These are phyloP conservation scores for Ambrosia trifida DNA, from an alignment of 129 eudicot genomes.

Conservation along the genomic window DNA sequence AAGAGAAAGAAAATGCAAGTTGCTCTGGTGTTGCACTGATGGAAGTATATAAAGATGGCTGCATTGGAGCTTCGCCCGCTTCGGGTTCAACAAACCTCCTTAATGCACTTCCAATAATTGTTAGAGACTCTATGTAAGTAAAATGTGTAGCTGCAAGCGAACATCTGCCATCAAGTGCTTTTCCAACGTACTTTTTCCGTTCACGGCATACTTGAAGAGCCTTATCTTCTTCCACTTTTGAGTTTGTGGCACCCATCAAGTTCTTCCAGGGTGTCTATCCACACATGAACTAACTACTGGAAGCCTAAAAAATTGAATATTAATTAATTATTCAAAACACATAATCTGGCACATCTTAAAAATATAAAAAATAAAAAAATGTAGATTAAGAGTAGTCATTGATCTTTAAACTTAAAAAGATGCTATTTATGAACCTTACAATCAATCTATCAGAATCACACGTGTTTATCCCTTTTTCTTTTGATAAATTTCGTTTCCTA, in stretches of 20 bases:
- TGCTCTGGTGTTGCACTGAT: constrained; percentile 67
- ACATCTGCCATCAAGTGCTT: constrained; percentile 93
- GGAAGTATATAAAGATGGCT: constrained; percentile 50
- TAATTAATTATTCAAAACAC: neutral
- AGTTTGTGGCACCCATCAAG: constrained; percentile 83
- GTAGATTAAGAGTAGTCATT: constrained; percentile 2
- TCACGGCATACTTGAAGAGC: constrained; percentile 88
- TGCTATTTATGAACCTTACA: neutral
- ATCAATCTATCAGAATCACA: neutral
- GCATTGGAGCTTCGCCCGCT: constrained; percentile 33
- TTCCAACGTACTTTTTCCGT: constrained; percentile 81
- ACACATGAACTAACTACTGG: constrained; percentile 24
- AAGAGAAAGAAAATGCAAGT: constrained; percentile 52
- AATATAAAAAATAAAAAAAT: neutral
- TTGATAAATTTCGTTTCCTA: too few relatives aligned
- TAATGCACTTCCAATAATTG: constrained; percentile 61
- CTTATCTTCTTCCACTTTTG: constrained; percentile 87
- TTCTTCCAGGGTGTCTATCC: constrained; percentile 20
- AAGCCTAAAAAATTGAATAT: neutral
- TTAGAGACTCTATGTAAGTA: constrained; percentile 68
- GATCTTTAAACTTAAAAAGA: neutral
- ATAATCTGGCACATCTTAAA: neutral
- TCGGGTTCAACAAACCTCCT: constrained; percentile 74
- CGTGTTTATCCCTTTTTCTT: too few relatives aligned
- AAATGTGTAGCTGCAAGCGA: constrained; percentile 85